phyloP scores from a whole-genome alignment of 768 basidiomycete species.

The Pleurotus eryngii region DNA sequence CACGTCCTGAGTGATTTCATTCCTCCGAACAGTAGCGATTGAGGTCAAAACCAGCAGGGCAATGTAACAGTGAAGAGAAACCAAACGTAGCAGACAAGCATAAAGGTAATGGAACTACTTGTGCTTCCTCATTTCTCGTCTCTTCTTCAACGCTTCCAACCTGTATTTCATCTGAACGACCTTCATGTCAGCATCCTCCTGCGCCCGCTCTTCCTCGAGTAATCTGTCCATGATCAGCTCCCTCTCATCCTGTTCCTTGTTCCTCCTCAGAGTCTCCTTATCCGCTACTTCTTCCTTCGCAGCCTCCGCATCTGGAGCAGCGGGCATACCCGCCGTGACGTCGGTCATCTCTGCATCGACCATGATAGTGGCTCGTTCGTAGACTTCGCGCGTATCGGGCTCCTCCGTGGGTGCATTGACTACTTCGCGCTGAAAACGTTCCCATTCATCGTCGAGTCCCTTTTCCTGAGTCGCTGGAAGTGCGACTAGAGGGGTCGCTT shows the following conservation, averaged over 20 bases:
- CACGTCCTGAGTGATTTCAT: no score
- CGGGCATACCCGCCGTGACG: conserved; percentile 46
- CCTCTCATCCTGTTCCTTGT: conserved; percentile 66
- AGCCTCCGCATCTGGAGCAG: conserved; percentile 16
- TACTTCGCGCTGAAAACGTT: conserved; percentile 65
- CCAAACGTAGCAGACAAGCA: no score
- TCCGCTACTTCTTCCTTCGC: conserved; percentile 31
- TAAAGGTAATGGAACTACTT: not conserved
- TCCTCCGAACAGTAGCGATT: no score
- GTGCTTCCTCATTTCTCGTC: conserved; percentile 20
- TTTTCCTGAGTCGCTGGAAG: conserved; percentile 16
- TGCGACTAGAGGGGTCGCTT: conserved; percentile 10
- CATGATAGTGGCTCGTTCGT: conserved; percentile 65
- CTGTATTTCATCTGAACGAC: conserved; percentile 62
- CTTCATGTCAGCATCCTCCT: conserved; percentile 84
- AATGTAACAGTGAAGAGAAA: no score
- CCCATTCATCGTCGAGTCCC: conserved; percentile 68
- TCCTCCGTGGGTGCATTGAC: conserved; percentile 40
- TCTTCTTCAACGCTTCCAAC: conserved; percentile 53
- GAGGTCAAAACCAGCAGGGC: no score
- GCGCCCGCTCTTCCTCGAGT: conserved; percentile 79
- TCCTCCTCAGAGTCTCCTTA: conserved; percentile 43
- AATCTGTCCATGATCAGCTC: conserved; percentile 86
- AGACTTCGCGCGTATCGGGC: conserved; percentile 46
- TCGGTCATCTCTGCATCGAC: conserved; percentile 64